Conservation (phyloP, 208 protist genomes). For the Polymyxa betae region DNA sequence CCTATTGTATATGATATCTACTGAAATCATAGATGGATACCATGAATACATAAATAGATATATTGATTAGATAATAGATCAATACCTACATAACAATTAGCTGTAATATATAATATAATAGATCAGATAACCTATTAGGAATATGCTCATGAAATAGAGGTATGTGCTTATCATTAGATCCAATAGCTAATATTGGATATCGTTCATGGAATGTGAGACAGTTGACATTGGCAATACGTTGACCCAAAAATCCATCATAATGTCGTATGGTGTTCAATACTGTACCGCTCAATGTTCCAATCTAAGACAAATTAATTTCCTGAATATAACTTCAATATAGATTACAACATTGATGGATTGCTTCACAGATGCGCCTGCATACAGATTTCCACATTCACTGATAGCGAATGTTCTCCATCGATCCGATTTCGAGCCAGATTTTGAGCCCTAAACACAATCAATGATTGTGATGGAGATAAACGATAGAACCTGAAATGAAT, state of each 20-base stretch:
- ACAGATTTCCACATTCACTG: neutral
- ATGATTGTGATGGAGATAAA: neutral
- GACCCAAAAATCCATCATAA: slow-evolving; percentile 57
- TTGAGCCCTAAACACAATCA: neutral
- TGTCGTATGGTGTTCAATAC: slow-evolving; percentile 50
- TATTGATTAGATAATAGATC: neutral
- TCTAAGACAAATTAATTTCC: neutral
- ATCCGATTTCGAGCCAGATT: slow-evolving; percentile 33
- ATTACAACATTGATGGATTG: neutral
- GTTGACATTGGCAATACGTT: slow-evolving; percentile 48
- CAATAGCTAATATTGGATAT: neutral
- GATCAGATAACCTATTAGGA: neutral
- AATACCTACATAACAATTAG: neutral
- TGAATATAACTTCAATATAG: neutral
- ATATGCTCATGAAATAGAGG: neutral
- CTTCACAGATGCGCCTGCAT: slow-evolving; percentile 17
- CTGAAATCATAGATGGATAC: neutral
- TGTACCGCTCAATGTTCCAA: neutral
- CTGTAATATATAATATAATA: neutral
- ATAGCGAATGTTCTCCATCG: neutral
- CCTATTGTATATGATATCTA: neutral
- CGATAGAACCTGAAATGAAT: neutral
- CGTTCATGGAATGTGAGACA: slow-evolving; percentile 34
- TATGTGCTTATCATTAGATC: neutral
- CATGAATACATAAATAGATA: neutral